Conservation (phyloP, 306 rosid species). For the Dryas octopetala region DNA sequence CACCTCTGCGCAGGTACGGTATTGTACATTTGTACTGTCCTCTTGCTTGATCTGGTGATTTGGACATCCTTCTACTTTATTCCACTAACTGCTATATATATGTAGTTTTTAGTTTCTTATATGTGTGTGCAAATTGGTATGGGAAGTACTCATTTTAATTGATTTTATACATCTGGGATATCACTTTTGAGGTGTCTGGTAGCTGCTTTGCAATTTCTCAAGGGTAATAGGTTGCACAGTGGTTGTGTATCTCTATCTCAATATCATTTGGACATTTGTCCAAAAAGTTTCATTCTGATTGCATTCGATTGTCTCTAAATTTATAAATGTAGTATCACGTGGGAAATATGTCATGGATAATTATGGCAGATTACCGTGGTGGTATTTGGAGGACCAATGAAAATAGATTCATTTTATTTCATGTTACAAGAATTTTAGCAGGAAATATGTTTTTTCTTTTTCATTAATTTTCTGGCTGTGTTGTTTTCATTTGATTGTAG, state of each 20-base stretch:
- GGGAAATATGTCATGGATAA: background rate
- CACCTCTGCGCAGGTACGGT: conserved; percentile 62
- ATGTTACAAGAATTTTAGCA: background rate
- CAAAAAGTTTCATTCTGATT: background rate
- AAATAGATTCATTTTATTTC: background rate
- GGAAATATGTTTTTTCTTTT: background rate
- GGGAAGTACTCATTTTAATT: background rate
- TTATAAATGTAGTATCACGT: background rate
- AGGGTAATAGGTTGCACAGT: no score
- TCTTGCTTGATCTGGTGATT: conserved; percentile 20
- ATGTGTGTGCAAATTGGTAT: background rate
- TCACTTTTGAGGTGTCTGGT: conserved; percentile 2
- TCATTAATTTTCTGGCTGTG: background rate
- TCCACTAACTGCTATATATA: background rate
- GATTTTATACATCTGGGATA: background rate
- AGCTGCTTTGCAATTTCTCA: background rate
- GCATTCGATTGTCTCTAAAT: background rate
- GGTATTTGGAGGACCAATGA: background rate
- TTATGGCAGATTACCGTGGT: background rate
- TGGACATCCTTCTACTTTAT: conserved; percentile 1
- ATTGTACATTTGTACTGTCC: conserved; percentile 12
- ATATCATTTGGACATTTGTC: no score
- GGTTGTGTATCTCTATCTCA: no score
- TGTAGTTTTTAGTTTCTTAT: background rate
- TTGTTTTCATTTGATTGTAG: background rate